phyloP scores from a whole-genome alignment of 441 rosid genomes.

The Erodium texanum region DNA sequence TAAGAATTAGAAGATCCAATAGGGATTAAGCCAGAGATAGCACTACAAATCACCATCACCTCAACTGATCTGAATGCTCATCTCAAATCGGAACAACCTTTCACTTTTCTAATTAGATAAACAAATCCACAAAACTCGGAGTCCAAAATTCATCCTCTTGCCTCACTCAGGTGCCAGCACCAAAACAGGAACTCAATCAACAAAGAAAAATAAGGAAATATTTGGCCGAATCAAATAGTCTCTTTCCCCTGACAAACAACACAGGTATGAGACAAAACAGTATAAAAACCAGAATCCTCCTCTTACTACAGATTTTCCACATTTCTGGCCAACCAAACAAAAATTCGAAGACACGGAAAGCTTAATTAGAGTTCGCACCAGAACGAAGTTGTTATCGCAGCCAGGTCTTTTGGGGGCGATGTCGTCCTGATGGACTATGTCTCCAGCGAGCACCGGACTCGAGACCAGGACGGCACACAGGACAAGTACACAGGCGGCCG shows the following conservation, averaged over 20 bases:
- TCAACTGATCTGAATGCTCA: background rate
- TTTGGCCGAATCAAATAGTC: background rate
- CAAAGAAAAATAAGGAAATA: background rate
- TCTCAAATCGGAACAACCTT: background rate
- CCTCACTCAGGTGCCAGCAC: background rate
- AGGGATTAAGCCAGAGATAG: background rate
- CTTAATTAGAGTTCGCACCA: slow-evolving; percentile 21
- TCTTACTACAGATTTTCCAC: background rate
- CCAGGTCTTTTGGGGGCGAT: slow-evolving; percentile 41
- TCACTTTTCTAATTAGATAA: background rate
- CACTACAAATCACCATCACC: background rate
- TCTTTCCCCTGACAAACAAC: background rate
- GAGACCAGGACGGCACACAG: slow-evolving; percentile 24
- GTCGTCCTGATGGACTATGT: slow-evolving; percentile 49
- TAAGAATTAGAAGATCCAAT: background rate
- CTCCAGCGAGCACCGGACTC: slow-evolving; percentile 36
- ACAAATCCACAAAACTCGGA: background rate
- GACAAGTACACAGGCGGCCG: background rate
- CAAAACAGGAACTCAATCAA: background rate
- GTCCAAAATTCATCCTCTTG: background rate
- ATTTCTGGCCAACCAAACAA: background rate
- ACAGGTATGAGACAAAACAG: background rate
- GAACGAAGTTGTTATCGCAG: slow-evolving; percentile 49
- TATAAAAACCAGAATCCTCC: background rate
- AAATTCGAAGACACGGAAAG: background rate